Evolutionary conservation across 2,329 filamentous ascomycete species (phyloP).

Genomic region (Aureobasidium lini): DNA sequence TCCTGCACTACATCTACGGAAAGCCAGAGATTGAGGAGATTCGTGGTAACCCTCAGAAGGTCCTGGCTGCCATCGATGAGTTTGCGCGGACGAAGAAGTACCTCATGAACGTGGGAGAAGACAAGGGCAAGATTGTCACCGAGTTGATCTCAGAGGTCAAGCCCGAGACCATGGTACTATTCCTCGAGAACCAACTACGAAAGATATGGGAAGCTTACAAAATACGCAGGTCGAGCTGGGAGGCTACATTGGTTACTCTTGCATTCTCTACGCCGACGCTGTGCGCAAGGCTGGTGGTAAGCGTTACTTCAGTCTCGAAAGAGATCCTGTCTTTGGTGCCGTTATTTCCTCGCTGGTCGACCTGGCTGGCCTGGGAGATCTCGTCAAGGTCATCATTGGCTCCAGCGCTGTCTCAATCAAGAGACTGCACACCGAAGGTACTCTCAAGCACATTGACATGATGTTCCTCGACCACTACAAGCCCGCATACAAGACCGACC

Average conservation of each 20-base stretch:
- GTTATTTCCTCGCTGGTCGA: slow-evolving; percentile 63
- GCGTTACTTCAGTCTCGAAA: slow-evolving; percentile 64
- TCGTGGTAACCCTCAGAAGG: slow-evolving; percentile 54
- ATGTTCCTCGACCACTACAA: slow-evolving; percentile 79
- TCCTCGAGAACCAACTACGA: background rate
- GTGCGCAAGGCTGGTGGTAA: slow-evolving; percentile 56
- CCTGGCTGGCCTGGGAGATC: slow-evolving; percentile 62
- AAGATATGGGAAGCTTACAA: slow-evolving; percentile 17
- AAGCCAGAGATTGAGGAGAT: slow-evolving; percentile 56
- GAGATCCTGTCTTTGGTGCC: slow-evolving; percentile 65
- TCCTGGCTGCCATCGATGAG: slow-evolving; percentile 64
- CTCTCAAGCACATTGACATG: slow-evolving; percentile 56
- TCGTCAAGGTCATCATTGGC: slow-evolving; percentile 65
- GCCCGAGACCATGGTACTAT: slow-evolving; percentile 54
- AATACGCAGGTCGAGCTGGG: slow-evolving; percentile 59
- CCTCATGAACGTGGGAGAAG: slow-evolving; percentile 72
- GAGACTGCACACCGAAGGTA: slow-evolving; percentile 48
- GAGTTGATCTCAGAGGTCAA: slow-evolving; percentile 60
- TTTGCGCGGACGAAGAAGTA: slow-evolving; percentile 59
- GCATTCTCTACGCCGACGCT: slow-evolving; percentile 64
- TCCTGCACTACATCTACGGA: slow-evolving; percentile 61
- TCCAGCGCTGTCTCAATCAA: slow-evolving; percentile 59
- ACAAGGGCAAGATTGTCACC: slow-evolving; percentile 65
- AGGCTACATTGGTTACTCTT: slow-evolving; percentile 75
- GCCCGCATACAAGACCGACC: slow-evolving; percentile 63